Base-by-base conservation (phyloP, 345 rosid genomes). In the Heritiera littoralis region DNA sequence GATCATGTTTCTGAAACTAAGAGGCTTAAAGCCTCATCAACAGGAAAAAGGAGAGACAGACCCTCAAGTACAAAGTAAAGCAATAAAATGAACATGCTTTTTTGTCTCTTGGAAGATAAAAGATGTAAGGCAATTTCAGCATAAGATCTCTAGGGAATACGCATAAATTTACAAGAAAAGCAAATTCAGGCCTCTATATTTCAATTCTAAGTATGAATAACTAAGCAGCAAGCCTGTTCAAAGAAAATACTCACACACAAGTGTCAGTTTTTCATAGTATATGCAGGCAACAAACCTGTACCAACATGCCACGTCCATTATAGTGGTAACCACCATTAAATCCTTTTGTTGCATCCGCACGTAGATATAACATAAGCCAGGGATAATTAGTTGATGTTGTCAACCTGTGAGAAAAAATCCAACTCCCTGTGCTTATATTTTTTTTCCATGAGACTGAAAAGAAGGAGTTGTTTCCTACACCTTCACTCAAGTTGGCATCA, bases 271-370 rank as follows among this genome's bases (percentile, higher is more conserved):
- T 32, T 32, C 61, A 52, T 32, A 35, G 17, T 54, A 72, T n/a
- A 72, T 52, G 76, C 76, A 72, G 14, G 69, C 82, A 49, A 78
- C 76, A 72, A 72, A 89, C 83, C 79, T 84, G 82, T 63, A 64
- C 85, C 82, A 89, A 83, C 79, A 89, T 86, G 73, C 91, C 92
- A 65, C 87, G 72, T 1, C 87, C 88, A 7, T 52, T 69, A 41
- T 89, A 86, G 74, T 88, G 92, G 63, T 89, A 91, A 69, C 92
- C 90, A 64, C 90, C 92, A 23, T 86, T 84, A 75, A 87, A 83
- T 61, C 92, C 89, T 20, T 76, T 13, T 0, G 87, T 72, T 20
- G 92, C 89, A 87, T 87, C 89, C 2, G 90, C 78, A 9, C 91
- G 85, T 5, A 90, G 81, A 79, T 89, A 90, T 66, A 90, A 81